Evolutionary conservation across 225 moss, liverwort and hornwort species (phyloP), one percentile per base, ranked within the genome.

Genomic region (Pleurozium schreberi): DNA sequence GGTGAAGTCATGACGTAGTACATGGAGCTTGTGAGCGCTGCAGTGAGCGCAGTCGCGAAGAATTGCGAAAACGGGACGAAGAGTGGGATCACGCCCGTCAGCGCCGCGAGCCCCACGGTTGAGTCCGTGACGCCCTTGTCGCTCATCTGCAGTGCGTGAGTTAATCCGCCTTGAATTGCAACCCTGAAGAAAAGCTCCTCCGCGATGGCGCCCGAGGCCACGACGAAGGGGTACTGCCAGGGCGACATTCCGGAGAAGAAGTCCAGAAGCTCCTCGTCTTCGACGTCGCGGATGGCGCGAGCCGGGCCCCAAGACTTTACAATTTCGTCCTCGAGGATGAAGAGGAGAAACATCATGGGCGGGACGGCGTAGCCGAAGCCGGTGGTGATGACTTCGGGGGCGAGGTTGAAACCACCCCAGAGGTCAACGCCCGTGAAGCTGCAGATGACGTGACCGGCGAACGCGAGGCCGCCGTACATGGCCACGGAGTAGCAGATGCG

Each of bases 111-210:
- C 30, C 95, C 95, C 38, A 92, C 82, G 60, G 92, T 93, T 67
- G 92, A 90, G 17, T 93, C 95, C 36, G 91, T 93, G 63, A 94
- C 94, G 40, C 95, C 95, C 80, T 94, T 95, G 64, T 94, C 93
- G 38, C 92, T 92, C 83, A 93, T 86, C 82, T 94, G 94, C 0
- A 95, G 91, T 8, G 93, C 94, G 45, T 94, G 95, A 1, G 94
- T 91, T 1, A 95, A 74, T 5, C 95, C 93, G 3, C 95, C 95
- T 59, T 95, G 95, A 8, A 99, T 95, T 22, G 96, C 97, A 4
- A 96, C 97, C 33, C 98, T 90, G 93, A 99, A 99, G 84, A 99
- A 99, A 25, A 99, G 91, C 88, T 99, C 99, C 89, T 99, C 99
- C 0, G 99, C 93, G 5, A 99, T 87, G 38, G 97, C 96, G 62